Evolutionary conservation across 1,139 yeast species (phyloP), one percentile per base, ranked within the genome.

Genomic region (Arxiozyma bovina): DNA sequence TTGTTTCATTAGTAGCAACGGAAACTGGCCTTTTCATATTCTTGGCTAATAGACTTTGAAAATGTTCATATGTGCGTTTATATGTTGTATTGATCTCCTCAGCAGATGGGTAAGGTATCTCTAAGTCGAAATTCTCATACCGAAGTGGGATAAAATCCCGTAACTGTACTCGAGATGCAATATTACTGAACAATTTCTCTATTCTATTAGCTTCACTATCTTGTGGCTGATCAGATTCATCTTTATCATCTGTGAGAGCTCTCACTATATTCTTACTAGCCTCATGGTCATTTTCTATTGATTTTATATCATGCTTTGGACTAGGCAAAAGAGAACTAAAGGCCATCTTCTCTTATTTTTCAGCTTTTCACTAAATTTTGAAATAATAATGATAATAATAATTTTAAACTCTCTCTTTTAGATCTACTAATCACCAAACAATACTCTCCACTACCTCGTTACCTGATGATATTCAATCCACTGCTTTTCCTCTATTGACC

Each of bases 91-190:
- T 64, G 7, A 79, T 71, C 34, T 72, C 74, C 3, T 72, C 75
- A 18, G 70, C 70, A 0, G 77, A 65, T 0, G 85, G 84, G 45
- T 71, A 61, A 0, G 73, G 68, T 8, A 71, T 57, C 4, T 60
- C 54, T 7, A 73, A 50, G 23, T 70, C 65, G 48, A 70, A 68
- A 44, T 72, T 72, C 21, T 75, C 69, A 49, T 75, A 77, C 51
- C 82, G 67, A 40, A 79, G 63, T 0, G 83, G 83, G 42, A 78
- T 70, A 53, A 78, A 68, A 50, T 77, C 81, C 20, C 70, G 65
- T 52, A 75, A 63, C 2, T 51, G 55, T 1, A 62, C 56, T 27
- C 49, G 51, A 1, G 54, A 49, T 5, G 54, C 57, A 18, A 53
- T 21, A 22, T 34, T 27, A 7, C 25, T 17, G 43, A 42, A 45